Evolutionary conservation across 306 rosid genomes (phyloP).

Genomic region (Dryas alaskensis): DNA sequence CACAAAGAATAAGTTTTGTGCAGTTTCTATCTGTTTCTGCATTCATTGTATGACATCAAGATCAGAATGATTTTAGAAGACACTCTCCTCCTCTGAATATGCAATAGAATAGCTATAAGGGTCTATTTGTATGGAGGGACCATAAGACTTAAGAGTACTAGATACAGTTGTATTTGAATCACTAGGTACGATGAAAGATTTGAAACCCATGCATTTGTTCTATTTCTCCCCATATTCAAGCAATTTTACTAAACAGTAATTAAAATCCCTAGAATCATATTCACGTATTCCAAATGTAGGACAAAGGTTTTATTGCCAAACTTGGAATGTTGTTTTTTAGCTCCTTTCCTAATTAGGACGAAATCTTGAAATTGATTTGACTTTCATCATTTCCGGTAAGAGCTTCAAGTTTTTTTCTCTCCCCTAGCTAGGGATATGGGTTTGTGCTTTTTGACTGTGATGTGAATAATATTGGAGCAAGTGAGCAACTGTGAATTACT

Average conservation of each 20-base stretch:
- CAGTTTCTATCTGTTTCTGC: too few relatives aligned
- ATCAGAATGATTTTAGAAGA: neutral
- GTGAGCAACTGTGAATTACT: neutral
- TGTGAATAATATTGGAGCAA: neutral
- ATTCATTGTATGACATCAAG: neutral
- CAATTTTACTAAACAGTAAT: neutral
- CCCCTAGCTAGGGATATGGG: too few relatives aligned
- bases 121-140: neutral
- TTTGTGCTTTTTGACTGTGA: neutral
- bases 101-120: neutral
- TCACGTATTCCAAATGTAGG: neutral
- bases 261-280: neutral
- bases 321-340: neutral
- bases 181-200: neutral
- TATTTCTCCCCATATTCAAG: neutral
- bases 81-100: neutral
- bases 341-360: neutral
- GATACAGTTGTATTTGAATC: neutral
- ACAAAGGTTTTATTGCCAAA: neutral
- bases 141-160: neutral
- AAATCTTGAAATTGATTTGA: neutral
- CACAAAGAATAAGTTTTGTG: too few relatives aligned
- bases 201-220: neutral
- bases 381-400: neutral
- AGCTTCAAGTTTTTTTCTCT: neutral